Conservation (phyloP, 768 basidiomycete genomes). For the Auricularia heimuer region DNA sequence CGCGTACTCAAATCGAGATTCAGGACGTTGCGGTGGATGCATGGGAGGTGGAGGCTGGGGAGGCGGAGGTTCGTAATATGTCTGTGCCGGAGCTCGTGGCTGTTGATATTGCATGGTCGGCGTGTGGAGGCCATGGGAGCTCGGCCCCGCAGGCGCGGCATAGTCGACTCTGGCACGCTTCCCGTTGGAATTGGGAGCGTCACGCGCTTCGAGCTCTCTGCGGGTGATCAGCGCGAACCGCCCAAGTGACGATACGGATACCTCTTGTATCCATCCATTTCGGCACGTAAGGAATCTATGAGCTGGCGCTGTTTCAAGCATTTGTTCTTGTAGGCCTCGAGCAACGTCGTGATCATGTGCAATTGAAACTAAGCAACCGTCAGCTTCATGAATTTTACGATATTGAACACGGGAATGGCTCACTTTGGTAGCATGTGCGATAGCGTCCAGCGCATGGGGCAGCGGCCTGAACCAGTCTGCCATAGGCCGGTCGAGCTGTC, state of each 20-base stretch:
- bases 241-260: background rate
- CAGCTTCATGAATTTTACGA: background rate
- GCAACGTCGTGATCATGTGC: constrained; percentile 59
- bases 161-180: background rate
- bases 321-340: constrained; percentile 51
- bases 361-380: constrained; percentile 55
- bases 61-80: background rate
- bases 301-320: constrained; percentile 41
- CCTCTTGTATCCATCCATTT: background rate
- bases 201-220: background rate
- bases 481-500: constrained; percentile 59
- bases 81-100: background rate
- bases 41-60: background rate
- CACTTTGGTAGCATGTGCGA: constrained; percentile 63
- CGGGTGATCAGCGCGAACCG: too few relatives aligned
- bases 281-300: background rate
- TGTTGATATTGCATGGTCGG: background rate
- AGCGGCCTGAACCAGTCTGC: constrained; percentile 68
- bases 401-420: background rate
- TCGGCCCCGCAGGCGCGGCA: background rate
- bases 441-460: constrained; percentile 48
- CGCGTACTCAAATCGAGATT: background rate
- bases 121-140: background rate
- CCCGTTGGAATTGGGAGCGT: background rate
- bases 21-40: background rate